Evolutionary conservation across 169 alveolate genomes (phyloP).

Genomic region (Besnoitia besnoiti): DNA sequence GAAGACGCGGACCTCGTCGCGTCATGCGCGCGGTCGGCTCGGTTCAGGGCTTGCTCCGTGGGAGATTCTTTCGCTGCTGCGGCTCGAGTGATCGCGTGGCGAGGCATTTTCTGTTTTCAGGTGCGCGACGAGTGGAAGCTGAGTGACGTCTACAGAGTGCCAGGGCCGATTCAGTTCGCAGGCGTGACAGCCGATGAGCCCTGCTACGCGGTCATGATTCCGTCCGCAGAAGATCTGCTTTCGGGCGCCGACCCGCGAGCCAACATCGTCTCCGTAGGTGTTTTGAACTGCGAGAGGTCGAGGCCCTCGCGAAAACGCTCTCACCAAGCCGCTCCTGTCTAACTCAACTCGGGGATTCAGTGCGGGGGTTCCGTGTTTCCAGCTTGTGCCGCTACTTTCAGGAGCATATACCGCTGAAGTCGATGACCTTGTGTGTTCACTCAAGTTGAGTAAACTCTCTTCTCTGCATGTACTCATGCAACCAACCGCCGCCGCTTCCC

Average conservation of each 20-base stretch:
- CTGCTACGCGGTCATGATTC: conserved; percentile 50
- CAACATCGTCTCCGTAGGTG: not conserved
- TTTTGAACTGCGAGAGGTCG: no score
- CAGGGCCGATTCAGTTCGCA: conserved; percentile 96
- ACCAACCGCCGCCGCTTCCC: not conserved
- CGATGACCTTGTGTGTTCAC: no score
- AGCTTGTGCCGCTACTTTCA: no score
- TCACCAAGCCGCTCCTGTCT: no score
- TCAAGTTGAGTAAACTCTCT: no score
- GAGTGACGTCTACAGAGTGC: conserved; percentile 91
- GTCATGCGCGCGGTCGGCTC: no score
- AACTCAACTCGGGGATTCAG: no score
- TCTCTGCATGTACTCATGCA: not conserved
- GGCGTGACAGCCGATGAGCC: conserved; percentile 63
- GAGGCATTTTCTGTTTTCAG: conserved; percentile 34
- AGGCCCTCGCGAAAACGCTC: no score
- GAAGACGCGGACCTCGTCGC: no score
- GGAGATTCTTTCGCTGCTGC: not conserved
- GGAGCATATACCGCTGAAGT: no score
- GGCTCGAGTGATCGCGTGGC: not conserved
- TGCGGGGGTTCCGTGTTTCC: no score
- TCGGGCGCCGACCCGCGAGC: conserved; percentile 1
- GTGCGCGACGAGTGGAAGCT: conserved; percentile 94
- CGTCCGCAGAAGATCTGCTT: conserved; percentile 58
- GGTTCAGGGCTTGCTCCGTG: no score